Percentiles rank a stretch among this genome's conserved stretches.
These are phyloP conservation scores for Gliomastix tumulicola DNA, from an alignment of 2,329 filamentous ascomycete species.

Conservation along the genomic window DNA sequence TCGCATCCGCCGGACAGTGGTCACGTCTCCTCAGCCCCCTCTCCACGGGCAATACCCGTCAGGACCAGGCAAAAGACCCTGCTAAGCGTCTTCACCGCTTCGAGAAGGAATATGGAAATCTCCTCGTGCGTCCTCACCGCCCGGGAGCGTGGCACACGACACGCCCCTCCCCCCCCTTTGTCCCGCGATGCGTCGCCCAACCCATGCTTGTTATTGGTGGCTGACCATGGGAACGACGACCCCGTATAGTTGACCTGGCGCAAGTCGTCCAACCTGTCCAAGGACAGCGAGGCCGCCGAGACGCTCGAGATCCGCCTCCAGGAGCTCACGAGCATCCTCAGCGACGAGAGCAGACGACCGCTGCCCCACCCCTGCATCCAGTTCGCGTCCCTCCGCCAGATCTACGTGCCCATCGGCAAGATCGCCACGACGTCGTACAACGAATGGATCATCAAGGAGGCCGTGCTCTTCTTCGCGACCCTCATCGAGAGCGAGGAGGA, in stretches of 20 bases:
- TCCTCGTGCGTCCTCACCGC: constrained; percentile 40
- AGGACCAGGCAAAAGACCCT: constrained; percentile 55
- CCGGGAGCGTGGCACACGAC: no score
- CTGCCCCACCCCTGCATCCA: constrained; percentile 87
- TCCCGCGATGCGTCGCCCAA: no score
- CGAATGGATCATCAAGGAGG: constrained; percentile 77
- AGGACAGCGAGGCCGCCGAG: constrained; percentile 55
- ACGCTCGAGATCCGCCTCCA: constrained; percentile 56
- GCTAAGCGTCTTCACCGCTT: constrained; percentile 58
- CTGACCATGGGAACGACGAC: constrained; percentile 1
- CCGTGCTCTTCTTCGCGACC: constrained; percentile 80
- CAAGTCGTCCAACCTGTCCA: constrained; percentile 51
- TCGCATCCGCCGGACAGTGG: no score
- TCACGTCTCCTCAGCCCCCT: constrained; percentile 60
- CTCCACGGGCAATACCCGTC: constrained; percentile 46
- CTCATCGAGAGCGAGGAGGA: constrained; percentile 96
- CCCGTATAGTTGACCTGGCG: constrained; percentile 54
- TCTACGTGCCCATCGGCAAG: constrained; percentile 84
- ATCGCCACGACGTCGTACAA: constrained; percentile 81
- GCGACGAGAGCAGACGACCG: constrained; percentile 82
- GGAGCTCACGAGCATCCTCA: constrained; percentile 65
- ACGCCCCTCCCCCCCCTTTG: no score
- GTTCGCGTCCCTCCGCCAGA: constrained; percentile 78
- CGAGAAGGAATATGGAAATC: constrained; percentile 57
- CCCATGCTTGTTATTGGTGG: no score